phyloP scores from a whole-genome alignment of 2,329 filamentous ascomycete genomes.

The Macrophomina pseudophaseolina region DNA sequence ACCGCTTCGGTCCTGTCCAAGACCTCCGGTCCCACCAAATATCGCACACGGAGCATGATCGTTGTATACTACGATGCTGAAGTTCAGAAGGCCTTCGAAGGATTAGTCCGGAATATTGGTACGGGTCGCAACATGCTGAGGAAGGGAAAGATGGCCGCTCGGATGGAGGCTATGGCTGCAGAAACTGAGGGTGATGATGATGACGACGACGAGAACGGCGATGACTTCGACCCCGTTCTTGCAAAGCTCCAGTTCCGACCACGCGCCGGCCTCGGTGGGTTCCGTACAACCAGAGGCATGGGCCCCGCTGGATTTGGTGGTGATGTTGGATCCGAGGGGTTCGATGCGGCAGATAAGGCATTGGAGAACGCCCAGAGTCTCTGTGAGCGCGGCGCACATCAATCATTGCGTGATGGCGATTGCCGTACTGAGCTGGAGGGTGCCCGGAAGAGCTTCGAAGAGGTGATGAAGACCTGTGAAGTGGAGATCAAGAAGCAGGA shows the following conservation, averaged over 20 bases:
- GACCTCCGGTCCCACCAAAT: constrained; percentile 56
- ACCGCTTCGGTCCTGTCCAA: constrained; percentile 49
- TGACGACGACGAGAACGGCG: constrained; percentile 31
- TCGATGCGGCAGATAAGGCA: constrained; percentile 75
- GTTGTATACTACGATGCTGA: constrained; percentile 93
- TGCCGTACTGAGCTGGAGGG: constrained; percentile 77
- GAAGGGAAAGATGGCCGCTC: constrained; percentile 84
- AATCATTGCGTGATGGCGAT: constrained; percentile 85
- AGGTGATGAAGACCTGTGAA: constrained; percentile 66
- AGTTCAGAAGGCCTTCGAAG: constrained; percentile 81
- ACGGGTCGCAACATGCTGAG: constrained; percentile 81
- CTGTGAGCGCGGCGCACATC: constrained; percentile 86
- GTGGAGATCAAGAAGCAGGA: constrained; percentile 50
- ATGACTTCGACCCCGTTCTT: constrained; percentile 36
- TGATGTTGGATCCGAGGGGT: constrained; percentile 33
- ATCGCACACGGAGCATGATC: constrained; percentile 75
- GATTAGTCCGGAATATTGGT: constrained; percentile 80
- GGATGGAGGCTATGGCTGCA: constrained; percentile 60
- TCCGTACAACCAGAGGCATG: constrained; percentile 35
- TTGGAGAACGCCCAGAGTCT: constrained; percentile 80
- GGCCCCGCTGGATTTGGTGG: constrained; percentile 26
- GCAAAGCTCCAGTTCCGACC: constrained; percentile 45
- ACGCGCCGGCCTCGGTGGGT: constrained; percentile 36
- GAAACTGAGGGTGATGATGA: constrained; percentile 37
- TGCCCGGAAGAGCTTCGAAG: constrained; percentile 68